These are phyloP conservation scores for Cyclostephanos invisitatus DNA, from an alignment of 108 stramenopile species.

Conservation along the genomic window DNA sequence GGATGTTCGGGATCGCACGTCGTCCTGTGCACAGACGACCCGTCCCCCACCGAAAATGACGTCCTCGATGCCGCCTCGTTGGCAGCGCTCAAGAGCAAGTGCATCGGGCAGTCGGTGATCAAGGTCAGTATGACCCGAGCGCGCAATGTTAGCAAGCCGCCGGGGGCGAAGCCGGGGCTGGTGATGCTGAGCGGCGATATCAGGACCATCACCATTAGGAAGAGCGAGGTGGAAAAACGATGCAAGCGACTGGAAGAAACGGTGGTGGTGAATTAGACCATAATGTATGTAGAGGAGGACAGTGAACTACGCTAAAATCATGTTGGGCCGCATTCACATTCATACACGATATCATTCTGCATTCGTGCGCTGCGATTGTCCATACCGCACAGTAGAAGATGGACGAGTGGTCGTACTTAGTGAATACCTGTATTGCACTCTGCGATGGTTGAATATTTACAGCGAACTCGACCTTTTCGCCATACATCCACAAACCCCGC, in stretches of 20 bases:
- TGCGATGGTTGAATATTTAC: too few species aligned
- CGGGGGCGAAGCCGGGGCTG: constrained; percentile 85
- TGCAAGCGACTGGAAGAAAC: constrained; percentile 75
- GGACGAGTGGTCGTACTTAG: not conserved
- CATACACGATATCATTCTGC: not conserved
- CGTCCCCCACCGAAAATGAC: constrained; percentile 65
- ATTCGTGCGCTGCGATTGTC: not conserved
- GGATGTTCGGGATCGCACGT: constrained; percentile 92
- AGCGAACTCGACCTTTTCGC: too few species aligned
- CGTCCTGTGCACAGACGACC: constrained; percentile 67
- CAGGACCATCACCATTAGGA: constrained; percentile 75
- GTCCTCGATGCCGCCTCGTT: constrained; percentile 79
- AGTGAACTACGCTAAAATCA: not conserved
- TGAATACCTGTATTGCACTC: too few species aligned
- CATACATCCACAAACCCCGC: too few species aligned
- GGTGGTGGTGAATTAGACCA: constrained; percentile 42
- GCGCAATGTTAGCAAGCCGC: constrained; percentile 86
- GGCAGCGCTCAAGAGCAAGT: constrained; percentile 86
- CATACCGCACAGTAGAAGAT: not conserved
- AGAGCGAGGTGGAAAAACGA: constrained; percentile 71
- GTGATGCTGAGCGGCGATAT: constrained; percentile 80
- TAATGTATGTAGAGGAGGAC: not conserved
- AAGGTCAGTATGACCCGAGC: constrained; percentile 82
- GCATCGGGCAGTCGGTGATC: constrained; percentile 63
- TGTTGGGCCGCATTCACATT: not conserved